These are phyloP conservation scores for Zygotorulaspora danielsina DNA, from an alignment of 805 yeast species.

Conservation along the genomic window DNA sequence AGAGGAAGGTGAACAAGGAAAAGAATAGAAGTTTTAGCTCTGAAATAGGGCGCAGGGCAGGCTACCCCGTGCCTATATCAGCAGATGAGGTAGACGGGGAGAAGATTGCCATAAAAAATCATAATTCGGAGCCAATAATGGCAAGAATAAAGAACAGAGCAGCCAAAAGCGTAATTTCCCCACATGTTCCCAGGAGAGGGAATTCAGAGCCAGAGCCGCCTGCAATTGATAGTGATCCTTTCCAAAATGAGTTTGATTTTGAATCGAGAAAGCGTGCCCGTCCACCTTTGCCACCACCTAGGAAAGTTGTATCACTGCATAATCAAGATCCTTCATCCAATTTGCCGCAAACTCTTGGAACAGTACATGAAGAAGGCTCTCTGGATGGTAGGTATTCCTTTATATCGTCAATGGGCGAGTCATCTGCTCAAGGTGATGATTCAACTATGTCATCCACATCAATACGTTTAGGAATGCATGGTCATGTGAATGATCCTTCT, in stretches of 20 bases:
- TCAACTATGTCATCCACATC: conserved; percentile 21
- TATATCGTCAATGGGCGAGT: conserved; percentile 17
- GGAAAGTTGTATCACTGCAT: conserved; percentile 13
- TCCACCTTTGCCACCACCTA: conserved; percentile 24
- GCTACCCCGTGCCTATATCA: conserved; percentile 11
- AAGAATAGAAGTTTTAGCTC: conserved; percentile 17
- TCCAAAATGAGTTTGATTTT: conserved; percentile 27
- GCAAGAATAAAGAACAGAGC: conserved; percentile 8
- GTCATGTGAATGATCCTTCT: conserved; percentile 2
- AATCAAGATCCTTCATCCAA: not conserved
- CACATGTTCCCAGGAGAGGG: not conserved
- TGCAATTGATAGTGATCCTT: conserved; percentile 19
- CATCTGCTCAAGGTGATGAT: conserved; percentile 17
- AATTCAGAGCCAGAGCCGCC: not conserved
- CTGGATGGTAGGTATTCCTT: conserved; percentile 17
- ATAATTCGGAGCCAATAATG: conserved; percentile 6
- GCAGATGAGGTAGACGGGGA: conserved; percentile 8
- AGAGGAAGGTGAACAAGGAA: conserved; percentile 11
- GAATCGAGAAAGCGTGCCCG: conserved; percentile 15
- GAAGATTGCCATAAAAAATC: conserved; percentile 1
- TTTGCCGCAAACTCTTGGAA: not conserved
- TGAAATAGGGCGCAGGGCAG: conserved; percentile 23
- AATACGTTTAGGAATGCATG: conserved; percentile 7
- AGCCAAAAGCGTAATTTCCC: too few relatives aligned
- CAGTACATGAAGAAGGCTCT: conserved; percentile 3